Evolutionary conservation across 306 rosid genomes (phyloP), one percentile per base, ranked within the genome.

Genomic region (Crataegus laevigata): DNA sequence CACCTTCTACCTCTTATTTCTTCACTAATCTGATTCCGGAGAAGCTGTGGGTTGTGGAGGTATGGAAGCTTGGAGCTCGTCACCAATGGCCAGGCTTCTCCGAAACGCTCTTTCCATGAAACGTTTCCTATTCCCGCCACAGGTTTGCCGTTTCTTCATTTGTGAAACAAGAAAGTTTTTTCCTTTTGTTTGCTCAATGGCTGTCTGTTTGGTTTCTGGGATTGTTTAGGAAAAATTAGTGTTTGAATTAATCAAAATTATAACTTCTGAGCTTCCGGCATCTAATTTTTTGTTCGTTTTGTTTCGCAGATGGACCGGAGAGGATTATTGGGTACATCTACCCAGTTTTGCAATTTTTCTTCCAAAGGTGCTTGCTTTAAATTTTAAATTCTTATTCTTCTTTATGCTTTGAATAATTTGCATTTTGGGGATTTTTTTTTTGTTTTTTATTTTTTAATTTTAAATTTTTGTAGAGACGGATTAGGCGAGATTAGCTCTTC

Each of bases 21-120:
- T 55, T 71, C 71, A 12, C 76, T 50, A 66, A 19, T 38, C 21
- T 60, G 47, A 65, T 75, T 68, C 67, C 10, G 66, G 45, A 28
- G 36, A 55, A 30, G 77, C 52, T 40, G 43, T 64, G 55, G 12
- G 51, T 62, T 3, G 58, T 24, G 30, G 64, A 76, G 42, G 40
- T 63, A 36, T 26, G 75, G 66, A 71, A 72, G 66, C 75, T 63
- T 64, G 0, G 68, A 26, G 17, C 68, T 51, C 17, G 63, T 81
- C 75, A 68, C 54, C 75, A 28, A 91, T 94, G 98, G 89, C 96
- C 82, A 78, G 88, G 82, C 82, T 94, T 78, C 85, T 91, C 79
- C 96, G 89, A 8, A 84, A 71, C 79, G 82, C 87, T 55, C 72
- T 73, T 55, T 25, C 82, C 67, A 68, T 90, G 50, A 85, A 81